A percentile compares a stretch with the other conserved stretches of the same genome.
phyloP scores from a whole-genome alignment of 352 stramenopile species.

The Phytophthora chlamydospora region DNA sequence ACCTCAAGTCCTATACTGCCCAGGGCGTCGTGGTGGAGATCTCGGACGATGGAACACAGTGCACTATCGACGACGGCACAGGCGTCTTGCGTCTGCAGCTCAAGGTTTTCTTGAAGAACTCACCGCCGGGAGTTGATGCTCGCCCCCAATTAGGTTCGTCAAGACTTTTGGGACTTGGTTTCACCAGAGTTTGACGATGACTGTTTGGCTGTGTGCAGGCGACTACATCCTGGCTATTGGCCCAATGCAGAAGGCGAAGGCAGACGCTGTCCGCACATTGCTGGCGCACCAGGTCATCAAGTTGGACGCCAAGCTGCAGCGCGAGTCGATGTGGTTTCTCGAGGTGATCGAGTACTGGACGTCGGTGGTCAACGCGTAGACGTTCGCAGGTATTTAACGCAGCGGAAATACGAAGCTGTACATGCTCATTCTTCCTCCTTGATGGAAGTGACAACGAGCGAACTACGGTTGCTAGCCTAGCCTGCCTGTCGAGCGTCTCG shows the following conservation, averaged over 20 bases:
- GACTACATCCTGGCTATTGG: constrained; percentile 86
- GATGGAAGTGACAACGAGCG: constrained; percentile 37
- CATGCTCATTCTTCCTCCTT: constrained; percentile 38
- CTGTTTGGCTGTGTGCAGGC: constrained; percentile 26
- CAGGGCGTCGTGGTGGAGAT: constrained; percentile 64
- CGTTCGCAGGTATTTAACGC: constrained; percentile 11
- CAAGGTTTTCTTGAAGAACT: constrained; percentile 69
- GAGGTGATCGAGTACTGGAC: constrained; percentile 81
- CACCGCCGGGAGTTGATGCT: constrained; percentile 49
- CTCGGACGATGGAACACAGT: constrained; percentile 41
- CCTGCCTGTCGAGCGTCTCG: constrained; percentile 12
- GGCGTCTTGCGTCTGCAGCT: constrained; percentile 65
- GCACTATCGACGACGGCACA: constrained; percentile 79
- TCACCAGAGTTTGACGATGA: constrained; percentile 2
- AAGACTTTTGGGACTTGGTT: not conserved
- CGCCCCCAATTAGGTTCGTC: constrained; percentile 45
- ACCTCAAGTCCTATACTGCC: not conserved
- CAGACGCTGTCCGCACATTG: constrained; percentile 31
- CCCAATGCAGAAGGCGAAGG: constrained; percentile 52
- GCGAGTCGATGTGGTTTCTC: constrained; percentile 72
- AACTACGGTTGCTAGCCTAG: constrained; percentile 14
- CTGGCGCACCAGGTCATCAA: constrained; percentile 69
- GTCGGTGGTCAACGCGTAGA: constrained; percentile 33
- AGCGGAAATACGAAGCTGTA: constrained; percentile 16
- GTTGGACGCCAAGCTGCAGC: constrained; percentile 58